Percentiles rank a stretch among this genome's conserved stretches.
phyloP scores from a whole-genome alignment of 2,329 filamentous ascomycete species.

The Botryotinia calthae region DNA sequence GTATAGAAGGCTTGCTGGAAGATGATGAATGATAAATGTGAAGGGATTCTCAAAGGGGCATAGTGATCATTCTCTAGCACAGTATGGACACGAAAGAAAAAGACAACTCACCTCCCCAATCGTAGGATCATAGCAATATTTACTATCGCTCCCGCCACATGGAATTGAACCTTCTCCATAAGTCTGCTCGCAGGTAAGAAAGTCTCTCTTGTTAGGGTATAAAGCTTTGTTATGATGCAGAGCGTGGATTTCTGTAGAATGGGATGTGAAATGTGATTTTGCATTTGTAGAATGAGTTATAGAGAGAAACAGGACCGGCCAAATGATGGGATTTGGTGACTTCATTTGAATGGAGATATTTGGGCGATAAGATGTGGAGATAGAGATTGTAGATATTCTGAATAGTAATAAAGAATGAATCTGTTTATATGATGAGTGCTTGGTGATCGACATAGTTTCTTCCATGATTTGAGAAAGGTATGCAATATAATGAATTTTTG shows the following conservation, averaged over 20 bases:
- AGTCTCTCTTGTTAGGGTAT: constrained; percentile 16
- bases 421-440: not conserved
- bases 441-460: not conserved
- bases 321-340: not conserved
- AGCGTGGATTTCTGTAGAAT: not conserved
- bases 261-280: not conserved
- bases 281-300: not conserved
- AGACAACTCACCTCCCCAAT: constrained; percentile 24
- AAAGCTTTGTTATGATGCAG: not conserved
- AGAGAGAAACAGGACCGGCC: not conserved
- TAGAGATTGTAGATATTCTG: not conserved
- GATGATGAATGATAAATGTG: not conserved
- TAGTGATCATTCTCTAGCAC: not conserved
- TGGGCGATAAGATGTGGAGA: not conserved
- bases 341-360: not conserved
- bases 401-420: not conserved
- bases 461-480: not conserved
- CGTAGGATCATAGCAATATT: constrained; percentile 30
- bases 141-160: constrained; percentile 22
- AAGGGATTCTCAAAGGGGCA: not conserved
- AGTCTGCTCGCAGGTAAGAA: constrained; percentile 25
- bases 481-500: not conserved
- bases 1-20: not conserved
- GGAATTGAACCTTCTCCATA: constrained; percentile 25
- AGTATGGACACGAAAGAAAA: not conserved